Percentiles rank a stretch among this genome's conserved stretches.
These are phyloP conservation scores for Pleodorina starrii DNA, from an alignment of 139 green algal species.

Conservation along the genomic window DNA sequence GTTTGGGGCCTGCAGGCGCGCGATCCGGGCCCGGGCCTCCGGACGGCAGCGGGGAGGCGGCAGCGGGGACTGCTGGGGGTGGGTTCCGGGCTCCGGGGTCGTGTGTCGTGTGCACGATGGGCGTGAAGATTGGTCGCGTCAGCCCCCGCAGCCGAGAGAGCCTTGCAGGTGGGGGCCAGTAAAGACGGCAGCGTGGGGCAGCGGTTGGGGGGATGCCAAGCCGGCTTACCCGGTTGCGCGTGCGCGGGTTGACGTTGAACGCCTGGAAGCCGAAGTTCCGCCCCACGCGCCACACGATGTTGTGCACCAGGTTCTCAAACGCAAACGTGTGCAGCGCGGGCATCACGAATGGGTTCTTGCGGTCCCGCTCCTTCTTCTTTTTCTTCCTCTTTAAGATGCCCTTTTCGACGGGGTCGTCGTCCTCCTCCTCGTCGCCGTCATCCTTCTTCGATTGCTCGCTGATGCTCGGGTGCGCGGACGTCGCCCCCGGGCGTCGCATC, in stretches of 20 bases:
- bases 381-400: constrained; percentile 36
- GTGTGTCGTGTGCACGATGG: no score
- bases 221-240: constrained; percentile 46
- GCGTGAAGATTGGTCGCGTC: no score
- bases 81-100: no score
- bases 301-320: constrained; percentile 60
- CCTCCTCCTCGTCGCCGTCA: background rate
- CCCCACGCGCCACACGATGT: constrained; percentile 73
- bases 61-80: no score
- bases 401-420: background rate
- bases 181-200: no score
- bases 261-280: constrained; percentile 85
- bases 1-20: no score
- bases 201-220: no score
- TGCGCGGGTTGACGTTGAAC: constrained; percentile 79
- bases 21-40: no score
- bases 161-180: no score
- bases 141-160: no score
- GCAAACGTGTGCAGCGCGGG: constrained; percentile 46
- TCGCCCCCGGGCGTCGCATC: background rate
- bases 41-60: no score
- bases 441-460: background rate
- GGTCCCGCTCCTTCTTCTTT: constrained; percentile 40
- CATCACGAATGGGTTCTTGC: constrained; percentile 43
- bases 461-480: background rate